Evolutionary conservation across 2,329 filamentous ascomycete species (phyloP).

Genomic region (Gremmenia infestans): DNA sequence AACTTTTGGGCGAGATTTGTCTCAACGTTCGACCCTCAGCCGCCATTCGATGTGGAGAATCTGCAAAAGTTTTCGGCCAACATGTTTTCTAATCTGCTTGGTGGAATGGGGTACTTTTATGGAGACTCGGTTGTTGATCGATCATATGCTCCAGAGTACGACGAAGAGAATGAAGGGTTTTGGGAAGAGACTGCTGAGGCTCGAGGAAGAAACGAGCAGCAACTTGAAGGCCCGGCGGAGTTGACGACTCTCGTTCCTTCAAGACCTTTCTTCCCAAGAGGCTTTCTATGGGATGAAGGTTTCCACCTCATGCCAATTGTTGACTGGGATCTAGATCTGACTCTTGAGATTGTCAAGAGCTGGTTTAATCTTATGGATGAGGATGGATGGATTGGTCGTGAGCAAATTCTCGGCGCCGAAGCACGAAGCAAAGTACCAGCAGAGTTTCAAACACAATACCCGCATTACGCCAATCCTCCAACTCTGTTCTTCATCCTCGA

Average conservation of each 20-base stretch:
- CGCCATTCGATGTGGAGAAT: slow-evolving; percentile 68
- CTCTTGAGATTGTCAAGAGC: slow-evolving; percentile 81
- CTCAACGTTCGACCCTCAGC: slow-evolving; percentile 64
- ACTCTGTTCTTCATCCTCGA: slow-evolving; percentile 90
- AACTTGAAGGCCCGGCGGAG: slow-evolving; percentile 76
- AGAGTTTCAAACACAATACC: slow-evolving; percentile 94
- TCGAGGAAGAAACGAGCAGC: slow-evolving; percentile 60
- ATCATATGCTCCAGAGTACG: slow-evolving; percentile 86
- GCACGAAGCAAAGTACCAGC: slow-evolving; percentile 89
- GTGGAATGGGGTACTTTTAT: slow-evolving; percentile 93
- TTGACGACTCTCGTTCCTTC: slow-evolving; percentile 91
- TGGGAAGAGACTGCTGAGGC: slow-evolving; percentile 89
- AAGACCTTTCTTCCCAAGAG: slow-evolving; percentile 90
- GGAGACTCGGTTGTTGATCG: slow-evolving; percentile 85
- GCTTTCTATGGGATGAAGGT: slow-evolving; percentile 97
- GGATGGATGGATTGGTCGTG: slow-evolving; percentile 94
- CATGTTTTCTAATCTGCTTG: slow-evolving; percentile 90
- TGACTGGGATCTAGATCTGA: slow-evolving; percentile 90
- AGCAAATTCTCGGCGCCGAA: slow-evolving; percentile 89
- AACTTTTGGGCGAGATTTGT: slow-evolving; percentile 72
- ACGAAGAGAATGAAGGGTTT: slow-evolving; percentile 92
- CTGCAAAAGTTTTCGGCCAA: slow-evolving; percentile 79
- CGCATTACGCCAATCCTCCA: slow-evolving; percentile 94
- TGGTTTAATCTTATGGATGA: slow-evolving; percentile 97
- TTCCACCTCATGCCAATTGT: slow-evolving; percentile 89